Percentiles rank a stretch among this genome's conserved stretches.
phyloP scores from a whole-genome alignment of 2,329 filamentous ascomycete genomes.

The Dactylonectria estremocensis region DNA sequence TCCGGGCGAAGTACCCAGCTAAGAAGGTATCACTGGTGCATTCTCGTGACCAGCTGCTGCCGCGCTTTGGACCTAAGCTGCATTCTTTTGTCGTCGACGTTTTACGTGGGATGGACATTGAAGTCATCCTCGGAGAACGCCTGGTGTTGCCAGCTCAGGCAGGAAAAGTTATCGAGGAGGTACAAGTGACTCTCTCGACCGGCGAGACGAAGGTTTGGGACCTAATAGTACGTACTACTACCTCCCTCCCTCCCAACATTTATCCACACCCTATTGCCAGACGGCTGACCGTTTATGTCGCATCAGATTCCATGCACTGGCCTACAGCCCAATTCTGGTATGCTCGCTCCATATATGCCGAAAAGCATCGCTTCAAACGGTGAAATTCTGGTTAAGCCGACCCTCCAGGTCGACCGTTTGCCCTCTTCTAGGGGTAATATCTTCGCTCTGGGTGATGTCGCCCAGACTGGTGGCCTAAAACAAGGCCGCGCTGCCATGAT shows the following conservation, averaged over 20 bases:
- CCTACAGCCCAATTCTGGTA: constrained; percentile 23
- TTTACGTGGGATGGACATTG: neutral
- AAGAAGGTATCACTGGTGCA: constrained; percentile 33
- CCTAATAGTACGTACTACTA: constrained; percentile 33
- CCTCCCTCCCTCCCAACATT: too few relatives aligned
- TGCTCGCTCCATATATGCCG: neutral
- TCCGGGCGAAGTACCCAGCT: constrained; percentile 18
- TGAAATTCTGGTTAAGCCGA: constrained; percentile 26
- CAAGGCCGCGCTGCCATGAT: constrained; percentile 33
- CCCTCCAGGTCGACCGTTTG: constrained; percentile 25
- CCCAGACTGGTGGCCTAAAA: constrained; percentile 31
- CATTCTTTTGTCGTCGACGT: constrained; percentile 12
- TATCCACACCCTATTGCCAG: too few relatives aligned
- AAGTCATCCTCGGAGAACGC: constrained; percentile 19
- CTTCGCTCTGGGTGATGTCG: constrained; percentile 32
- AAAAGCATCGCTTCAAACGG: constrained; percentile 25
- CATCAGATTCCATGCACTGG: constrained; percentile 37
- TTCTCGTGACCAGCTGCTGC: constrained; percentile 28
- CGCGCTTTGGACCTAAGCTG: constrained; percentile 28
- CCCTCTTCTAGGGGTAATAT: neutral
- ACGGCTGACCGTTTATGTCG: too few relatives aligned
- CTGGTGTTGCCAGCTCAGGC: neutral
- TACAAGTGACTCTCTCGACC: neutral
- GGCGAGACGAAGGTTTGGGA: constrained; percentile 20
- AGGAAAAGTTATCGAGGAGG: constrained; percentile 2